Evolutionary conservation across 805 yeast species (phyloP).

Genomic region (Saccharomycopsis oosterbeekiorum): DNA sequence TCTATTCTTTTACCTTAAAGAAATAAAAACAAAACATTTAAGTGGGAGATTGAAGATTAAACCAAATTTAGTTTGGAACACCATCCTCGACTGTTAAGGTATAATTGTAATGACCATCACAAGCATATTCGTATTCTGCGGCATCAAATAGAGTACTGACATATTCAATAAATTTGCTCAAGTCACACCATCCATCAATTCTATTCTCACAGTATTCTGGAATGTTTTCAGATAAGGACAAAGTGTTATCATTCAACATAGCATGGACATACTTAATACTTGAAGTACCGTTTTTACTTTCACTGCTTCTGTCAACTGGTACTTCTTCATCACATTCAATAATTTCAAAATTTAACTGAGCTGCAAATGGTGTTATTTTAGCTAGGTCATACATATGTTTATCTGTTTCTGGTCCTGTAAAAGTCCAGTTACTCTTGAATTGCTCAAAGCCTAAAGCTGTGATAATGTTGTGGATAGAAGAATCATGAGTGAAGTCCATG

Average conservation of each 20-base stretch:
- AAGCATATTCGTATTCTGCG: conserved; percentile 10
- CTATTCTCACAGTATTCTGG: conserved; percentile 19
- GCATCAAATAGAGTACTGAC: conserved; percentile 14
- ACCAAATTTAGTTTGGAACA: conserved; percentile 6
- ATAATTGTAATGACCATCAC: conserved; percentile 10
- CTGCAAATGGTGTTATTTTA: conserved; percentile 18
- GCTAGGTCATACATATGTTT: conserved; percentile 14
- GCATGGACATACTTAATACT: conserved; percentile 14
- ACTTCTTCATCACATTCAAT: conserved; percentile 18
- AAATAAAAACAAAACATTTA: background rate
- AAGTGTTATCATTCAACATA: conserved; percentile 17
- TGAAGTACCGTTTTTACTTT: conserved; percentile 2
- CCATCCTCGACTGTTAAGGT: conserved; percentile 11
- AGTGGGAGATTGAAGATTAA: background rate
- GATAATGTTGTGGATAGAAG: conserved; percentile 50
- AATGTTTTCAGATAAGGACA: conserved; percentile 13
- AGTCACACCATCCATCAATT: conserved; percentile 19
- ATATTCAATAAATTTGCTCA: conserved; percentile 16
- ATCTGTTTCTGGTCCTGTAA: conserved; percentile 8
- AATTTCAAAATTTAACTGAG: conserved; percentile 16
- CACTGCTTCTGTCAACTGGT: conserved; percentile 12
- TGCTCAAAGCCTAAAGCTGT: conserved; percentile 52
- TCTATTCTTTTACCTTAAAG: background rate
- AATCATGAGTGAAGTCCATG: conserved; percentile 69
- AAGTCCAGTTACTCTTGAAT: conserved; percentile 13